phyloP scores from a whole-genome alignment of 2,329 filamentous ascomycete species.

The Fusarium devonianum region DNA sequence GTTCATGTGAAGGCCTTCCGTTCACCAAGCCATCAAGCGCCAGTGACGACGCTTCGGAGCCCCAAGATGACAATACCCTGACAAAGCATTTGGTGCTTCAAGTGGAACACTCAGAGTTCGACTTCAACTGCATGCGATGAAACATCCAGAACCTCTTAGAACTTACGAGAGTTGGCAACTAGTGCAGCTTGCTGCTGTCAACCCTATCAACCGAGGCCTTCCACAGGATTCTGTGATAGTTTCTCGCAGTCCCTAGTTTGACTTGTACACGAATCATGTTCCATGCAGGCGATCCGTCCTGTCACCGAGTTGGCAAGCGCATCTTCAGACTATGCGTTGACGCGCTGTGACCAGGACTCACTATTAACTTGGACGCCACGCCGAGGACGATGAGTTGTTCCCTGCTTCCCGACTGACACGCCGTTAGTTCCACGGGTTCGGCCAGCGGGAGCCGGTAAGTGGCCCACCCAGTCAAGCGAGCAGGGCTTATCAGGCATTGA shows the following conservation, averaged over 20 bases:
- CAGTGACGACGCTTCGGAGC: too few species aligned
- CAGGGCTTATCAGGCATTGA: conserved; percentile 4
- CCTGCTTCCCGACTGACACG: conserved; percentile 4
- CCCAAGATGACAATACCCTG: not conserved
- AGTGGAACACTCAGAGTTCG: too few species aligned
- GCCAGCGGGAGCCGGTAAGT: conserved; percentile 8
- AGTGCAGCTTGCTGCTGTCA: not conserved
- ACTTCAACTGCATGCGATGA: not conserved
- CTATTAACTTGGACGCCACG: not conserved
- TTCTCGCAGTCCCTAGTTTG: not conserved
- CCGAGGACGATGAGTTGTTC: conserved; percentile 10
- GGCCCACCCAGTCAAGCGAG: conserved; percentile 2
- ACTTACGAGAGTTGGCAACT: not conserved
- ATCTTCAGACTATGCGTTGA: too few species aligned
- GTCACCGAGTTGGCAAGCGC: too few species aligned
- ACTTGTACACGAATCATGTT: too few species aligned
- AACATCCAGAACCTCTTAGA: conserved; percentile 1
- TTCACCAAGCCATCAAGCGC: too few species aligned
- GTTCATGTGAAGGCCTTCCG: too few species aligned
- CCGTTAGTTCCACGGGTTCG: conserved; percentile 1
- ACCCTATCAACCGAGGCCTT: not conserved
- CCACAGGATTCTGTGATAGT: too few species aligned
- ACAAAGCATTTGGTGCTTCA: too few species aligned
- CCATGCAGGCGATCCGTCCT: too few species aligned
- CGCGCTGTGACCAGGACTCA: too few species aligned